Percentiles rank a stretch among this genome's conserved stretches.
phyloP scores from a whole-genome alignment of 2,329 filamentous ascomycete species.

The Cylindrodendrum hubeiense region DNA sequence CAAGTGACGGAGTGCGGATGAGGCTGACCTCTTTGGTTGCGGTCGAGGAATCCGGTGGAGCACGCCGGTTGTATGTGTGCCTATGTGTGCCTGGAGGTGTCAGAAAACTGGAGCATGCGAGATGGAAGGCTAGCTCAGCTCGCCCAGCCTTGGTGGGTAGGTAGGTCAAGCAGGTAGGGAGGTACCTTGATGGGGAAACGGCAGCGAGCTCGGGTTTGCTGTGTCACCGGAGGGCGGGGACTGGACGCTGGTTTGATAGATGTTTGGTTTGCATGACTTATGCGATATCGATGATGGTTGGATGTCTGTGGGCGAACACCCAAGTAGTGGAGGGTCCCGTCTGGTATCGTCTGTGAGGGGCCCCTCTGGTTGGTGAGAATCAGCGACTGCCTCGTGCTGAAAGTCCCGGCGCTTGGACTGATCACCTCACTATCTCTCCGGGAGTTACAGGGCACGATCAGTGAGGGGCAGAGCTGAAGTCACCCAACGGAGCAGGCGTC shows the following conservation, averaged over 20 bases:
- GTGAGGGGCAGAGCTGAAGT: constrained; percentile 8
- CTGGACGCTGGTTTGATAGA: not conserved
- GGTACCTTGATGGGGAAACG: constrained; percentile 1
- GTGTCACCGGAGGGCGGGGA: not conserved
- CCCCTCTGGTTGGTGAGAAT: not conserved
- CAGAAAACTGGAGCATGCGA: constrained; percentile 16
- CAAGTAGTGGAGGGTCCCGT: not conserved
- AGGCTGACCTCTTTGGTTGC: constrained; percentile 13
- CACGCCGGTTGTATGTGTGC: constrained; percentile 12
- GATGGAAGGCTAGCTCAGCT: constrained; percentile 11
- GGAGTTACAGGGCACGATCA: constrained; percentile 20
- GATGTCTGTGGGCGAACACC: not conserved
- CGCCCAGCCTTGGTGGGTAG: not conserved
- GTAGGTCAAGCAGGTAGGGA: too few relatives aligned
- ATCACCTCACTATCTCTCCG: not conserved
- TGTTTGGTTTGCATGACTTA: not conserved
- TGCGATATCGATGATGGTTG: not conserved
- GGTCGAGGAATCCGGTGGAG: constrained; percentile 22
- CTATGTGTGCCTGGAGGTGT: constrained; percentile 19
- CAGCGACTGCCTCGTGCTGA: not conserved
- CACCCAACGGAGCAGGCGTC: not conserved
- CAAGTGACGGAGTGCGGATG: not conserved
- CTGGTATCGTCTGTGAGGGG: not conserved
- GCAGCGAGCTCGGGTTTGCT: not conserved
- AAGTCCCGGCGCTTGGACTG: not conserved